Conservation (phyloP, 2,329 filamentous ascomycete genomes). For the Seiridium cupressi region DNA sequence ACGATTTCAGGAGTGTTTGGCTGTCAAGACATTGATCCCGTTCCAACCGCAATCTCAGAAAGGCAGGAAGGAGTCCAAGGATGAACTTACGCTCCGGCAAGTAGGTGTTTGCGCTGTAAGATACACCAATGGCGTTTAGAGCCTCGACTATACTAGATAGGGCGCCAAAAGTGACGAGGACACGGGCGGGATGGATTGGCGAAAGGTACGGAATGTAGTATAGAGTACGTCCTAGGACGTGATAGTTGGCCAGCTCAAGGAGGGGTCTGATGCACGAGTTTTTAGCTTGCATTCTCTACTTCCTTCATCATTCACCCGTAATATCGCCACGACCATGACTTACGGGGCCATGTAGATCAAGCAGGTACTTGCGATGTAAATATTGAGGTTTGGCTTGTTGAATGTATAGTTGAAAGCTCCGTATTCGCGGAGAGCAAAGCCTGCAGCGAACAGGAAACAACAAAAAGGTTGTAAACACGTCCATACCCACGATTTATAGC, state of each 20-base stretch:
- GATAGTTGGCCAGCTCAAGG: conserved; percentile 63
- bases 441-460: conserved; percentile 47
- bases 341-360: conserved; percentile 3
- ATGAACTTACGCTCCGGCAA: conserved; percentile 10
- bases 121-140: conserved; percentile 43
- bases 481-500: conserved; percentile 50
- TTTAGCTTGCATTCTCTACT: no score
- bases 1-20: no score
- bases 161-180: conserved; percentile 44
- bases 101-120: conserved; percentile 35
- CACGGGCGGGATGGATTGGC: conserved; percentile 46
- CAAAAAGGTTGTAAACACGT: conserved; percentile 49
- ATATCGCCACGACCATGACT: not conserved
- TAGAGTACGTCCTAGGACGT: conserved; percentile 59
- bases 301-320: no score
- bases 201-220: conserved; percentile 61
- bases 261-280: conserved; percentile 43
- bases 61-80: no score
- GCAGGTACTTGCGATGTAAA: not conserved
- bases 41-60: no score
- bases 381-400: conserved; percentile 10
- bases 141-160: conserved; percentile 44
- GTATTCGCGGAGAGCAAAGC: conserved; percentile 52
- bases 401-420: conserved; percentile 48
- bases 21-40: no score